phyloP scores from a whole-genome alignment of 179 eudicot genomes.

The Gypsophila paniculata region DNA sequence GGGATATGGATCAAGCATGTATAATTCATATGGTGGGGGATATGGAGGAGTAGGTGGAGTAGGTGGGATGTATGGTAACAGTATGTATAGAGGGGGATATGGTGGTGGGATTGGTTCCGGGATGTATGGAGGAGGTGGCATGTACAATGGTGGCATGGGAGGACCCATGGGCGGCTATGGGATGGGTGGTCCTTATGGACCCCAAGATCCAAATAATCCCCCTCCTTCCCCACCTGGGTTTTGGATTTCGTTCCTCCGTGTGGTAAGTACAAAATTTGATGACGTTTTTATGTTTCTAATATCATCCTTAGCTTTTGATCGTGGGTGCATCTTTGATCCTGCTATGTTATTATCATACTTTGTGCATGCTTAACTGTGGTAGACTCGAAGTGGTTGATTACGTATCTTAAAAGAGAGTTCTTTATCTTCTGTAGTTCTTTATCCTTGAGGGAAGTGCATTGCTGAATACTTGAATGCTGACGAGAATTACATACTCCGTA shows the following conservation, averaged over 20 bases:
- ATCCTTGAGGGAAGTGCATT: neutral
- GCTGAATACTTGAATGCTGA: neutral
- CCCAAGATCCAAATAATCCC: constrained; percentile 84
- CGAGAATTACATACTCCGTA: neutral
- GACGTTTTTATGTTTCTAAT: neutral
- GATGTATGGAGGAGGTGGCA: constrained; percentile 46
- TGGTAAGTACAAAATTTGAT: constrained; percentile 48
- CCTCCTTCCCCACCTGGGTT: constrained; percentile 94
- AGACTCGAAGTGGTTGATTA: neutral
- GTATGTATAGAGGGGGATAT: constrained; percentile 56
- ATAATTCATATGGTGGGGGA: constrained; percentile 55
- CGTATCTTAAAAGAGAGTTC: neutral
- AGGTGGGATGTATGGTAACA: constrained; percentile 60
- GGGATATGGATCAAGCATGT: constrained; percentile 62
- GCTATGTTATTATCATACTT: neutral
- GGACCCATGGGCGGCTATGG: constrained; percentile 53
- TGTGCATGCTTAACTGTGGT: neutral
- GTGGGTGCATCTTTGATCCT: neutral
- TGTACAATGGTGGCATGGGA: constrained; percentile 33
- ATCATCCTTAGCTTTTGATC: neutral
- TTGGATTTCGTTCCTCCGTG: constrained; percentile 89
- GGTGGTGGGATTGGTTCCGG: constrained; percentile 55
- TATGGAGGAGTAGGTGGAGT: constrained; percentile 56
- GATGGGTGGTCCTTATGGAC: constrained; percentile 73
- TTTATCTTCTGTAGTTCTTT: neutral